Evolutionary conservation across 2,329 filamentous ascomycete species (phyloP), one percentile per base, ranked within the genome.

Genomic region (Pseudogymnoascus sp.): DNA sequence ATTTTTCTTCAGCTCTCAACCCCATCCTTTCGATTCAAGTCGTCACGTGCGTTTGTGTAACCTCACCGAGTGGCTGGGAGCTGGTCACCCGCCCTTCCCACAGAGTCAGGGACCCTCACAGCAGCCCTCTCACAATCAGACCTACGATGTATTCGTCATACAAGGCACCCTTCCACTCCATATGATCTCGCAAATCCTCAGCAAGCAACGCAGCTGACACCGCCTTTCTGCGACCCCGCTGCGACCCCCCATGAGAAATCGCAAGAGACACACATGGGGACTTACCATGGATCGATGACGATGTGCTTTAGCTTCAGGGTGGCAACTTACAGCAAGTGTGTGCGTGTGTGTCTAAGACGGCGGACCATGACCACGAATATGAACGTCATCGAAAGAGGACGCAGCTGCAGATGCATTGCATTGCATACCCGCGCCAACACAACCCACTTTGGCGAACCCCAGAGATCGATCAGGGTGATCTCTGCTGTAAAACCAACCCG

Each of bases 161-260:
- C 41, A 50, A 30, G 41, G 16, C 22, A 50, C 22, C 38, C 6
- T 22, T 41, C 9, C 18, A 32, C 39, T 18, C 12, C 39, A 22
- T 30, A 22, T 50, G 22, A 50, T 50, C 41, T 28, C n/a, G n/a
- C n/a, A n/a, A n/a, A n/a, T n/a, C n/a, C n/a, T n/a, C n/a, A n/a
- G n/a, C n/a, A n/a, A n/a, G n/a, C n/a, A 47, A 50, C 22, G 41
- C 41, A 50, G 41, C 41, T 30, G 41, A 50, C 41, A 50, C 41
- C 41, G 22, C 22, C 41, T 50, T 50, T 50, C 41, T 50, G 22
- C 41, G 41, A 43, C 20, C 39, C 14, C 37, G 6, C 30, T 32
- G 30, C 30, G 30, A 41, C 38, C 38, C 16, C 37, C 41, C 41
- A 50, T 16, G 41, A 50, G 41, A 30, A 22, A 50, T 22, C n/a